Evolutionary conservation across 148 eudicot genomes (phyloP), one percentile per base, ranked within the genome.

Genomic region (Cornus kousa): DNA sequence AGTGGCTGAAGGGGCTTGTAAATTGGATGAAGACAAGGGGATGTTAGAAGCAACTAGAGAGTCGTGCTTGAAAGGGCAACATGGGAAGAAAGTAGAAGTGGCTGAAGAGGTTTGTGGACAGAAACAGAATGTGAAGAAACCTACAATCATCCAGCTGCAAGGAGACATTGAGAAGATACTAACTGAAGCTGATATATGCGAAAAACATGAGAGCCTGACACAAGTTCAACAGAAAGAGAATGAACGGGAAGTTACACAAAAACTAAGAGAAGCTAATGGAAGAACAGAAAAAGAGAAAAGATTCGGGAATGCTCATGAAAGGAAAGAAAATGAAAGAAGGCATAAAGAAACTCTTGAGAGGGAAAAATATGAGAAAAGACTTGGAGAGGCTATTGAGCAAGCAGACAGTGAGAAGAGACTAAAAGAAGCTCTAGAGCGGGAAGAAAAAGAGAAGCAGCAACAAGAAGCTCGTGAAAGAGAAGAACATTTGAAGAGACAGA

Each of bases 371-470:
- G 83, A 87, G 80, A 83, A 75, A 75, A 83, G 79, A 74, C 76
- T 82, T 71, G 80, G 84, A 80, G 84, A 79, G 59, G 90, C 87
- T 28, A 69, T 81, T 72, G 82, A 89, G 68, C 83, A 78, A 70
- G 90, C 68, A 76, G 87, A 80, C 71, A 87, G 78, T 82, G 82
- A 84, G 79, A 83, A 81, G 72, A 88, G 81, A 85, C 82, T 80
- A 70, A 80, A 83, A 82, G 85, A 83, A 70, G 86, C 87, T 33
- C 85, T 82, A 62, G 87, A 87, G 57, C 78, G 72, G 31, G 83
- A 68, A 33, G 88, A 83, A 50, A 71, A 74, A 59, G 82, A 79
- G 69, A 79, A 86, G 86, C 71, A 74, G 39, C 43, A 76, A 53
- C 74, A 80, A 13, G 86, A 79, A 70, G 59, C 78, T 79, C 59